Conservation (phyloP, 192 early-diverging fungal genomes). For the Podila verticillata region DNA sequence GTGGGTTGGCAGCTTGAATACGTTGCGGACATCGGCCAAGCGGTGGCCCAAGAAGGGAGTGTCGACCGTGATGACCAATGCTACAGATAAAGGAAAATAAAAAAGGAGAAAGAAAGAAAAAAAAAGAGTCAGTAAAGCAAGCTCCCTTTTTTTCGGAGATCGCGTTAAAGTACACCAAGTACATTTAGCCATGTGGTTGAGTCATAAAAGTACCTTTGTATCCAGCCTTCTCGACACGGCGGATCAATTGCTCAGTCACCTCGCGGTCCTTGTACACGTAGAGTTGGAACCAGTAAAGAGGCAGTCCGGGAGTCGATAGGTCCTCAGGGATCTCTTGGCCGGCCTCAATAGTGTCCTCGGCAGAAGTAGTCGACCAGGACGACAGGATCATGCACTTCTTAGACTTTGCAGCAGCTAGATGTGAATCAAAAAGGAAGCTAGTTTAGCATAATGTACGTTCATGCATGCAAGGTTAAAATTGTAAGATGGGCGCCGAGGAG, state of each 20-base stretch:
- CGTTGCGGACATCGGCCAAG: slow-evolving; percentile 90
- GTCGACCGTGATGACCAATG: slow-evolving; percentile 85
- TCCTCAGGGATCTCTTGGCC: slow-evolving; percentile 64
- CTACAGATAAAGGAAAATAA: slow-evolving; percentile 4
- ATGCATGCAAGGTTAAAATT: too few species aligned
- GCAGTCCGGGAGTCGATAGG: slow-evolving; percentile 58
- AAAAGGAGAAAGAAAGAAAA: neutral
- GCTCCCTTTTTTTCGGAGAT: neutral
- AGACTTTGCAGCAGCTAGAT: slow-evolving; percentile 79
- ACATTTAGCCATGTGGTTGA: neutral
- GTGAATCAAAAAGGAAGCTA: neutral
- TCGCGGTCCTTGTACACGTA: slow-evolving; percentile 82
- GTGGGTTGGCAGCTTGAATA: slow-evolving; percentile 65
- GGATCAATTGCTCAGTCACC: slow-evolving; percentile 71
- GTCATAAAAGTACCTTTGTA: slow-evolving; percentile 63
- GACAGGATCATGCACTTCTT: slow-evolving; percentile 79
- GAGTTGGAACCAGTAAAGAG: slow-evolving; percentile 73
- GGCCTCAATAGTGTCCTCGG: slow-evolving; percentile 55
- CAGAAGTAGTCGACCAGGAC: slow-evolving; percentile 54
- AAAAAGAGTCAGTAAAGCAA: neutral
- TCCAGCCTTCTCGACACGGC: slow-evolving; percentile 78
- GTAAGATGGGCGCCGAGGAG: too few species aligned
- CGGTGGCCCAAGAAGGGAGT: slow-evolving; percentile 78
- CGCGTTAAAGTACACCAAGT: neutral
- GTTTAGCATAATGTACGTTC: too few species aligned